Evolutionary conservation across 192 early-diverging fungal species (phyloP).

Genomic region (Coemansia sp.): DNA sequence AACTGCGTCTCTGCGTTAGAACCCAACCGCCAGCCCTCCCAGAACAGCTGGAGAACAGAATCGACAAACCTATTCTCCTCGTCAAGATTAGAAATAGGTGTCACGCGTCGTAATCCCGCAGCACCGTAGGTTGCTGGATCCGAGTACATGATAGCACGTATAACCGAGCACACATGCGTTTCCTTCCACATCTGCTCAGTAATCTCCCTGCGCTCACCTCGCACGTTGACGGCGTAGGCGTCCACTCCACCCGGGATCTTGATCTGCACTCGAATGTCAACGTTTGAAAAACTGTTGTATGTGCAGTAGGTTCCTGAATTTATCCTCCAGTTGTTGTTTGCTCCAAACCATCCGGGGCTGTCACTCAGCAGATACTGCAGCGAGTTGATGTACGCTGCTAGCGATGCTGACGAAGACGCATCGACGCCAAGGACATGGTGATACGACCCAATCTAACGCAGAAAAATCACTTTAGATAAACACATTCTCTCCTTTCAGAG

Average conservation of each 20-base stretch:
- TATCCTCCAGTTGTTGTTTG: constrained; percentile 61
- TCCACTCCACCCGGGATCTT: constrained; percentile 98
- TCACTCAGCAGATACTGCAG: constrained; percentile 72
- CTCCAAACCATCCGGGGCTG: constrained; percentile 50
- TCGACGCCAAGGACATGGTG: constrained; percentile 80
- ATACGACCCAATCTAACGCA: constrained; percentile 78
- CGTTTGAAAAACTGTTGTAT: constrained; percentile 95
- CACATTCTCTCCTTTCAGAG: not conserved
- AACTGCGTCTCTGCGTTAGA: constrained; percentile 92
- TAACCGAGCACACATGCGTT: constrained; percentile 81
- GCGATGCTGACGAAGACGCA: constrained; percentile 89
- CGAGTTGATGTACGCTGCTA: constrained; percentile 98
- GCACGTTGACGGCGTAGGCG: constrained; percentile 81
- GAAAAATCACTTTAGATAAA: not conserved
- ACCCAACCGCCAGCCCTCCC: constrained; percentile 92
- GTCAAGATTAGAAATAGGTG: constrained; percentile 73
- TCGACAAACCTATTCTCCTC: constrained; percentile 85
- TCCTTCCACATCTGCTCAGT: constrained; percentile 88
- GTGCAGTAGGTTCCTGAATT: constrained; percentile 81
- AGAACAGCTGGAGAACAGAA: constrained; percentile 78
- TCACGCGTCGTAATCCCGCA: constrained; percentile 86
- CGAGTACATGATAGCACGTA: constrained; percentile 89
- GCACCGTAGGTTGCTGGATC: constrained; percentile 84
- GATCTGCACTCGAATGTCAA: constrained; percentile 98
- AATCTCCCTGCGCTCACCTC: constrained; percentile 82